Percentiles rank a stretch among this genome's conserved stretches.
phyloP scores from a whole-genome alignment of 345 rosid genomes.

The Eucalyptus cladocalyx region DNA sequence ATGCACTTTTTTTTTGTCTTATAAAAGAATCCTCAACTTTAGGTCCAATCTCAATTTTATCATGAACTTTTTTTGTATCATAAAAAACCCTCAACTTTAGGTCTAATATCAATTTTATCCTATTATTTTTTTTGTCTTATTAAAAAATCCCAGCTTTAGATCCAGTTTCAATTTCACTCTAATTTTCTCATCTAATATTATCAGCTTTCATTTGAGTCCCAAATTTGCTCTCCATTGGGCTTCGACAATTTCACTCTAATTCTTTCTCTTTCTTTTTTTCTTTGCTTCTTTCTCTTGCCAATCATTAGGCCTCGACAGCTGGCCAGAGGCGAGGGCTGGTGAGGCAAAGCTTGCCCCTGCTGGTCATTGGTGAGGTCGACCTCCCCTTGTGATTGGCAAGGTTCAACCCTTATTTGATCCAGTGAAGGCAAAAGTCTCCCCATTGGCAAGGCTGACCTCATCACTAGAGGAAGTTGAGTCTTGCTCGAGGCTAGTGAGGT shows the following conservation, averaged over 20 bases:
- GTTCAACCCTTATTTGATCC: too few relatives aligned
- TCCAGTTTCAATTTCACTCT: too few relatives aligned
- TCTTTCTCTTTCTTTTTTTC: too few relatives aligned
- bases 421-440: neutral
- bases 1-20: neutral
- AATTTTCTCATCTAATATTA: too few relatives aligned
- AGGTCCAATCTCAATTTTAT: neutral
- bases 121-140: neutral
- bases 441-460: neutral
- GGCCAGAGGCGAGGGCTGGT: rapidly evolving
- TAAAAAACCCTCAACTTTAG: neutral
- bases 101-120: neutral
- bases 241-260: too few relatives aligned
- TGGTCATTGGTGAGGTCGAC: neutral
- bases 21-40: neutral
- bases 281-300: neutral
- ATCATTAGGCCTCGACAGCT: neutral
- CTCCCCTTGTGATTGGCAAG: neutral
- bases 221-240: too few relatives aligned
- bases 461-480: neutral
- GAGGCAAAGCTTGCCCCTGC: too few relatives aligned
- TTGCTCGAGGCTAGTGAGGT: neutral
- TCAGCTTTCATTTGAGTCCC: too few relatives aligned
- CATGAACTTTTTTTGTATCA: neutral
- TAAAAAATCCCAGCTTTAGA: neutral